Conservation (phyloP, 768 basidiomycete genomes). For the Cystofilobasidium bisporidii region DNA sequence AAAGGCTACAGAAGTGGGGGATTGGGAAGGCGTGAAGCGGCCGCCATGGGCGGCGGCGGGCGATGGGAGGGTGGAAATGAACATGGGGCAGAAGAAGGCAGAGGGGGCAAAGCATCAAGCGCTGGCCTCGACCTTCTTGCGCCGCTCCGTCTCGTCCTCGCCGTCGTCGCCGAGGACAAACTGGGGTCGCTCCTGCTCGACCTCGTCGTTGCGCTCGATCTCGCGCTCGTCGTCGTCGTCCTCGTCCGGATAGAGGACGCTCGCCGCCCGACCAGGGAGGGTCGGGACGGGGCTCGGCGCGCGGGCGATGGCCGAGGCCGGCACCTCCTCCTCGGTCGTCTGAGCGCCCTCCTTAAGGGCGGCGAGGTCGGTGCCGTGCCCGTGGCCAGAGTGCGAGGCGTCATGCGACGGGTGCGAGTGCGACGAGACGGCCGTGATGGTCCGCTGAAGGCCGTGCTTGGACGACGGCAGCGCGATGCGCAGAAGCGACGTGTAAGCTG, state of each 20-base stretch:
- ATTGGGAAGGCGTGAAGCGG: too few species aligned
- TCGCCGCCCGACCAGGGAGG: conserved; percentile 39
- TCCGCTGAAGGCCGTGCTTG: conserved; percentile 28
- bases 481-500: conserved; percentile 65
- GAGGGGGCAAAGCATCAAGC: neutral
- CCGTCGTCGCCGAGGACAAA: conserved; percentile 28
- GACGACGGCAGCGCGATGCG: conserved; percentile 52
- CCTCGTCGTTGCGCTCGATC: too few species aligned
- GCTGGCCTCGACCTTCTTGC: neutral
- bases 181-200: conserved; percentile 26
- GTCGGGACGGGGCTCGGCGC: conserved; percentile 34
- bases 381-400: conserved; percentile 21
- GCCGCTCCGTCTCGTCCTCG: neutral
- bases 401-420: conserved; percentile 34
- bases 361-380: conserved; percentile 7
- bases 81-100: conserved; percentile 2
- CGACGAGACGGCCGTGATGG: conserved; percentile 28
- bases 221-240: conserved; percentile 32
- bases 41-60: too few species aligned
- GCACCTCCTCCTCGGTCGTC: conserved; percentile 27
- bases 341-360: conserved; percentile 8
- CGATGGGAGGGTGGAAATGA: neutral
- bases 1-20: too few species aligned
- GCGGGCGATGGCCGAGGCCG: too few species aligned
- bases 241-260: conserved; percentile 38